phyloP scores from a whole-genome alignment of 192 early-diverging fungal species.

The Backusella sp. region DNA sequence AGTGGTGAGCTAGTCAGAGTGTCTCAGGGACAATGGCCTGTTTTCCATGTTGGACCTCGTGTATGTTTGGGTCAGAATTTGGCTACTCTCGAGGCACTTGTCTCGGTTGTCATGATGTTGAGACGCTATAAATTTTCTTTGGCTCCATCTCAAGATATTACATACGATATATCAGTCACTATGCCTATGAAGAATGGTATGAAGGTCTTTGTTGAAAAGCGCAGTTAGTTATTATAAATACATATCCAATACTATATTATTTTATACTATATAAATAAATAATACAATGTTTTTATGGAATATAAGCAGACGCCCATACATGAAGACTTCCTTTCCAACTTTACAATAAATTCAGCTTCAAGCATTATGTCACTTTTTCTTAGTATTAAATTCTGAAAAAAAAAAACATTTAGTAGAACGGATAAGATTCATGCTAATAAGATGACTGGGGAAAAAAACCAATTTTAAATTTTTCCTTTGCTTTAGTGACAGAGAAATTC shows the following conservation, averaged over 20 bases:
- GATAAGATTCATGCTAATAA: not conserved
- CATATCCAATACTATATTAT: not conserved
- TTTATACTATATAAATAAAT: too few species aligned
- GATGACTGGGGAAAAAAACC: not conserved
- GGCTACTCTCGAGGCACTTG: constrained; percentile 43
- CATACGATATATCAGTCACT: constrained; percentile 17
- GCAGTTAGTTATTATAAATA: constrained; percentile 4
- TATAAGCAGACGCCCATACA: too few species aligned
- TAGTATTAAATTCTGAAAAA: not conserved
- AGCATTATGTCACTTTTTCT: not conserved
- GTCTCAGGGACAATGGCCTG: constrained; percentile 47
- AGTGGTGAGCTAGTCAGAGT: constrained; percentile 28
- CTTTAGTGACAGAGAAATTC: not conserved
- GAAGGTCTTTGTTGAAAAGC: constrained; percentile 28
- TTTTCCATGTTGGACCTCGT: constrained; percentile 59
- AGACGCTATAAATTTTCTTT: constrained; percentile 38
- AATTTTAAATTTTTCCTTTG: not conserved
- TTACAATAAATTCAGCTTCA: too few species aligned
- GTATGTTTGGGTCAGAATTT: constrained; percentile 39
- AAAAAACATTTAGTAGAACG: not conserved
- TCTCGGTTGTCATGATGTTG: constrained; percentile 36
- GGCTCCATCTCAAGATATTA: constrained; percentile 30
- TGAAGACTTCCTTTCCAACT: too few species aligned
- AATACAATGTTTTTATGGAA: too few species aligned
- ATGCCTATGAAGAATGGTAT: constrained; percentile 35